These are phyloP conservation scores for Vicia villosa DNA, from an alignment of 306 rosid species.

Conservation along the genomic window DNA sequence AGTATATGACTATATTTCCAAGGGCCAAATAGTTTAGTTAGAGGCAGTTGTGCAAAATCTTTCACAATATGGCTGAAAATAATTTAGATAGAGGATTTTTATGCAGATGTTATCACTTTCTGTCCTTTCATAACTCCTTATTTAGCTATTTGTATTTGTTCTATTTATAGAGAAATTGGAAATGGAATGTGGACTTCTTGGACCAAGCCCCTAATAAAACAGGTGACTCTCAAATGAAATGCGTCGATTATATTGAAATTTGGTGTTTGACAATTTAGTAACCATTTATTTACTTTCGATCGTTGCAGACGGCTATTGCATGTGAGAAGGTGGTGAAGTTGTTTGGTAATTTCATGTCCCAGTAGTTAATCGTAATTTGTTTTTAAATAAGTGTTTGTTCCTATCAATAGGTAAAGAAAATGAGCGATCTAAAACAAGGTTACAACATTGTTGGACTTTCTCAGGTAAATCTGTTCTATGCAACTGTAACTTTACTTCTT, in stretches of 20 bases:
- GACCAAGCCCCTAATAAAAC: conserved; percentile 66
- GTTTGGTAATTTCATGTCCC: conserved; percentile 42
- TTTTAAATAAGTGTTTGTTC: conserved; percentile 32
- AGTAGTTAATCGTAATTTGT: conserved; percentile 24
- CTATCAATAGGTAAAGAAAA: conserved; percentile 68
- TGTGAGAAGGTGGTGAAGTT: conserved; percentile 70
- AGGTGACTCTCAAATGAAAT: conserved; percentile 48
- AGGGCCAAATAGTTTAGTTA: conserved; percentile 11
- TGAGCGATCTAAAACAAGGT: conserved; percentile 67
- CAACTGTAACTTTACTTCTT: not conserved
- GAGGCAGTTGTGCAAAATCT: conserved; percentile 7
- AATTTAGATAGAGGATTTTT: not conserved
- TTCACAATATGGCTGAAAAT: conserved; percentile 26
- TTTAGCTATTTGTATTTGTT: conserved; percentile 31
- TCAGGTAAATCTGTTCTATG: conserved; percentile 56
- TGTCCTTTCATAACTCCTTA: conserved; percentile 20
- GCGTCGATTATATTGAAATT: conserved; percentile 27
- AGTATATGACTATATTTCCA: not conserved
- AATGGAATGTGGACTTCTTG: conserved; percentile 76
- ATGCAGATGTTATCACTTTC: conserved; percentile 2
- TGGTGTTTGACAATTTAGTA: conserved; percentile 26
- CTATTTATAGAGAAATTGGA: conserved; percentile 66
- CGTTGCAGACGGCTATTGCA: conserved; percentile 66
- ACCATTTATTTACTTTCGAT: conserved; percentile 35
- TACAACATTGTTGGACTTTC: conserved; percentile 94